Base-by-base conservation (phyloP, 148 eudicot genomes). In the Fagopyrum tataricum region DNA sequence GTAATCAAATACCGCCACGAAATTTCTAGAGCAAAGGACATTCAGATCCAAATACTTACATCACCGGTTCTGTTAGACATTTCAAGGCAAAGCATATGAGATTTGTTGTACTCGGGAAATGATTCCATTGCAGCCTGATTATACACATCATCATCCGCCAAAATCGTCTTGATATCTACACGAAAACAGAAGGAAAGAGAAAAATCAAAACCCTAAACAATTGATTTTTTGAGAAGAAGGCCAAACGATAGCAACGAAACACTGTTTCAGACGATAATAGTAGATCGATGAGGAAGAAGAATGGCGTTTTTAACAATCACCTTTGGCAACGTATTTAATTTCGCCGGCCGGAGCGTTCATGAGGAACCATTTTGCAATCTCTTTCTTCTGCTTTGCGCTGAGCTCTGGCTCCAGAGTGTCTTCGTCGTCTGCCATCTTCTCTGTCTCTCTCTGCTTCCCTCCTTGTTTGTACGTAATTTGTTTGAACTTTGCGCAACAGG, bases 351-450 rank as follows among this genome's bases (percentile, higher is more conserved):
- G 99, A 68, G 97, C 81, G 69, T 92, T 92, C 14, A 92, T 76
- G 72, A 96, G 99, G 72, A 96, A 96, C 99, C 99, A 96, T 78
- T 92, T 92, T 52, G 97, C 99, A 72, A 92, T 90, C 79, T 90
- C 92, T 41, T 79, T 79, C 79, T 96, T 96, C 77, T 92, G 94
- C 52, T 80, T 55, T 8, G 81, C 83, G 81, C 74, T 82, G 20
- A 91, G 85, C 73, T 82, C 82, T 40, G 78, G 9, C 31, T 81
- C 86, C 6, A 61, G 74, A 31, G 88, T 83, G n/a, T 88, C 92
- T 66, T 86, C 86, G 72, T 87, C 91, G 37, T n/a, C n/a, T 7
- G 89, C 87, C 89, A 82, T 82, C 51, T 11, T 49, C 37, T 73
- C 13, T 9, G 10, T n/a, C 67, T 15, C 15, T 44, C 13, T 77